Evolutionary conservation across 805 yeast genomes (phyloP).

Genomic region (Blastobotrys parvus): DNA sequence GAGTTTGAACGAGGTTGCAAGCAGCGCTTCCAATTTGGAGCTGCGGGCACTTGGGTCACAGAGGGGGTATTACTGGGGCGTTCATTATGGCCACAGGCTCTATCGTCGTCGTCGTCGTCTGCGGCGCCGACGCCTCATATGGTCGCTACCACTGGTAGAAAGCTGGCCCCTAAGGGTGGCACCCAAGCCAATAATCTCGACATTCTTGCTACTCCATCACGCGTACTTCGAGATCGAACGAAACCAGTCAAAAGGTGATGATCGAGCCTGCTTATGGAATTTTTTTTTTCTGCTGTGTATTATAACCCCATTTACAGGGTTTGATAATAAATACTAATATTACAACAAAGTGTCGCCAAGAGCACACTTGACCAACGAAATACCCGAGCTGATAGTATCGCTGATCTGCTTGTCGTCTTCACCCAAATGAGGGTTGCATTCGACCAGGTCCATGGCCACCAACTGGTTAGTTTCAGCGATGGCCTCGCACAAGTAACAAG

Average conservation of each 20-base stretch:
- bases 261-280: too few relatives aligned
- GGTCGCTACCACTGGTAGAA: slow-evolving; percentile 14
- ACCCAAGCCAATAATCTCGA: neutral
- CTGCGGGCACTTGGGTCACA: slow-evolving; percentile 16
- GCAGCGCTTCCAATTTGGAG: slow-evolving; percentile 43
- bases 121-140: slow-evolving; percentile 4
- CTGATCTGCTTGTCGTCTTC: slow-evolving; percentile 63
- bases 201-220: slow-evolving; percentile 15
- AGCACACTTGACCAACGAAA: slow-evolving; percentile 89
- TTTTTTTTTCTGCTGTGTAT: too few relatives aligned
- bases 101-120: slow-evolving; percentile 10
- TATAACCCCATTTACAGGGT: too few relatives aligned
- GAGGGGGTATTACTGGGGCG: slow-evolving; percentile 27
- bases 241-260: too few relatives aligned
- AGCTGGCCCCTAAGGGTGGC: slow-evolving; percentile 1
- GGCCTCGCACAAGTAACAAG: slow-evolving; percentile 85
- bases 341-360: slow-evolving; percentile 80
- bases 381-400: slow-evolving; percentile 84
- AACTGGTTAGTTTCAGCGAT: slow-evolving; percentile 84
- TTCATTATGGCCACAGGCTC: slow-evolving; percentile 21
- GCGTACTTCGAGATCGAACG: slow-evolving; percentile 17
- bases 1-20: slow-evolving; percentile 64
- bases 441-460: slow-evolving; percentile 85
- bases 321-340: too few relatives aligned
- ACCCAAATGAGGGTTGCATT: slow-evolving; percentile 85